These are phyloP conservation scores for Deinandra increscens DNA, from an alignment of 129 eudicot genomes.

Conservation along the genomic window DNA sequence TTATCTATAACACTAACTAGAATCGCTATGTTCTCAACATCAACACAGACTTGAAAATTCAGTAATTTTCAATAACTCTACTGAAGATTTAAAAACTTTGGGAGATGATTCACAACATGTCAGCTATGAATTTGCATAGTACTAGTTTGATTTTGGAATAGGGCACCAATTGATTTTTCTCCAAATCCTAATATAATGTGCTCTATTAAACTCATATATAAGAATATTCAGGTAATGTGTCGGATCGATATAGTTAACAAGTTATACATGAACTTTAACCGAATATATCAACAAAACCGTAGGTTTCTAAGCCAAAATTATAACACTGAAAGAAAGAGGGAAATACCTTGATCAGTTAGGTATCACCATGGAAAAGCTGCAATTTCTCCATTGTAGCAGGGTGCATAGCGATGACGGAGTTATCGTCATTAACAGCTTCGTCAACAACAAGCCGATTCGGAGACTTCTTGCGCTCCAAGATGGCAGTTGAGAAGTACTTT, in stretches of 20 bases:
- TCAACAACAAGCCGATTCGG: slow-evolving; percentile 68
- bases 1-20: not conserved
- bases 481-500: slow-evolving; percentile 70
- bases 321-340: too few relatives aligned
- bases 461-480: slow-evolving; percentile 67
- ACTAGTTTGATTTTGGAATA: not conserved
- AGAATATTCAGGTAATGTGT: not conserved
- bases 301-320: not conserved
- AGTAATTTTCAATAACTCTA: not conserved
- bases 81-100: too few relatives aligned
- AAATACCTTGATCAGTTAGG: not conserved
- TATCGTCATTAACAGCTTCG: slow-evolving; percentile 44
- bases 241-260: not conserved
- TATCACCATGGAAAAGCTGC: slow-evolving; percentile 3
- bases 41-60: not conserved
- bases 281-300: slow-evolving; percentile 15
- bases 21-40: too few relatives aligned
- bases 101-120: not conserved
- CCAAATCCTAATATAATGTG: slow-evolving; percentile 6
- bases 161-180: too few relatives aligned
- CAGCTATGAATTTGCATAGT: too few relatives aligned
- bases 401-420: not conserved
- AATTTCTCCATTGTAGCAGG: not conserved
- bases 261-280: not conserved
- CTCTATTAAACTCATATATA: not conserved